Evolutionary conservation across 1,139 yeast genomes (phyloP).

Genomic region (Suhomyces yuchorum): DNA sequence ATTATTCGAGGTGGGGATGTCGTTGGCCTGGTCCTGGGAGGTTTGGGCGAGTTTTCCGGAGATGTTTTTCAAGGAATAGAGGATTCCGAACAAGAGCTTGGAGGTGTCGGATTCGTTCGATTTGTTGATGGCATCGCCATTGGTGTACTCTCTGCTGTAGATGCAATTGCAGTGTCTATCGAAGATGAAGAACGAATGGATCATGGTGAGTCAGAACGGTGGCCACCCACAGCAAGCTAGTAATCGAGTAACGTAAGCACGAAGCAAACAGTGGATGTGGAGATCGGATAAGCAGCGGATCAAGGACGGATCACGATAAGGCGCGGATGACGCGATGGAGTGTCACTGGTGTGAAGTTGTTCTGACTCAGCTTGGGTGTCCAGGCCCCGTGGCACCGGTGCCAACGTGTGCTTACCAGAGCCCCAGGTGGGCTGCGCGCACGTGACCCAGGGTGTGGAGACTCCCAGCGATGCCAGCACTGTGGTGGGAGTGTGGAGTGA

Average conservation of each 20-base stretch:
- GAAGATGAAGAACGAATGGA: constrained; percentile 83
- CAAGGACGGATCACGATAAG: background rate
- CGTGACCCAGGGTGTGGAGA: background rate
- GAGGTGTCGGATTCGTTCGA: constrained; percentile 66
- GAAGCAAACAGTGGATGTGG: background rate
- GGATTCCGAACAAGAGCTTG: constrained; percentile 83
- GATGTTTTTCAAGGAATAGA: constrained; percentile 76
- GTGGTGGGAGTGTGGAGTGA: background rate
- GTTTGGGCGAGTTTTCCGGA: constrained; percentile 60
- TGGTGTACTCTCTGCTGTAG: constrained; percentile 63
- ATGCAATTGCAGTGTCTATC: constrained; percentile 88
- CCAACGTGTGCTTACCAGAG: background rate
- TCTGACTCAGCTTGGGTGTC: background rate
- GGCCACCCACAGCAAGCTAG: too few species aligned
- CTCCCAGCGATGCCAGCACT: background rate
- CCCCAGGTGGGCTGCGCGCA: too few species aligned
- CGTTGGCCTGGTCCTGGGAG: constrained; percentile 14
- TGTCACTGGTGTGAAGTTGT: background rate
- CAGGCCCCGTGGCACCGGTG: background rate
- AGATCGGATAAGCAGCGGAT: background rate
- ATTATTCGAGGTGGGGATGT: constrained; percentile 44
- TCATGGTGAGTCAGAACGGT: constrained; percentile 18
- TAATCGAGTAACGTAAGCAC: too few species aligned
- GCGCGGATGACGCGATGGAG: background rate
- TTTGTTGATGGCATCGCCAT: constrained; percentile 41